phyloP scores from a whole-genome alignment of 192 early-diverging fungal genomes.

The Backusella liffmaniae region DNA sequence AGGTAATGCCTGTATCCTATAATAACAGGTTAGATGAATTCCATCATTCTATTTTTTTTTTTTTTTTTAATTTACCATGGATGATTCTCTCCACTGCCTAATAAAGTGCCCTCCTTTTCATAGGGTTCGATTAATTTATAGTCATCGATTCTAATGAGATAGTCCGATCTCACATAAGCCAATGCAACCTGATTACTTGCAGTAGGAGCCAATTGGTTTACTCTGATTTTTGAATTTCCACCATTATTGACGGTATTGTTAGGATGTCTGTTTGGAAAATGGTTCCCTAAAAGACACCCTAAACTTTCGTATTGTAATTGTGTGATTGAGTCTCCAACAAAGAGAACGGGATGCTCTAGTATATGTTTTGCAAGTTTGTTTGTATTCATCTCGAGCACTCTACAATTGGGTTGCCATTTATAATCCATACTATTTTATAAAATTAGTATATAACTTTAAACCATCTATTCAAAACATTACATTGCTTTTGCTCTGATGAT shows the following conservation, averaged over 20 bases:
- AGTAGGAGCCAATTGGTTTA: background rate
- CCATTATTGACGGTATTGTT: background rate
- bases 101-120: constrained; percentile 19
- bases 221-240: constrained; percentile 11
- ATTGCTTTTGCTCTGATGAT: constrained; percentile 20
- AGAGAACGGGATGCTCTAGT: constrained; percentile 26
- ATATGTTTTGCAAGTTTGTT: constrained; percentile 22
- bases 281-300: constrained; percentile 23
- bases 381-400: constrained; percentile 19
- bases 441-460: too few relatives aligned
- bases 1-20: constrained; percentile 32
- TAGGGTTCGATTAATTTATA: constrained; percentile 25
- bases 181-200: background rate
- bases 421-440: constrained; percentile 20
- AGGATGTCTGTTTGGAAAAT: constrained; percentile 13
- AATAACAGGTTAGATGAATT: background rate
- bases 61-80: constrained; percentile 28
- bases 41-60: background rate
- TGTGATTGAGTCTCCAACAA: constrained; percentile 38
- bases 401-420: constrained; percentile 33
- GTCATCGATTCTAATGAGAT: constrained; percentile 29
- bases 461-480: background rate
- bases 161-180: constrained; percentile 31
- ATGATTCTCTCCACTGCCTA: constrained; percentile 30
- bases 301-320: constrained; percentile 34